Percentiles rank a stretch among this genome's conserved stretches.
phyloP scores from a whole-genome alignment of 129 eudicot species.

The Kitagawia praeruptora region DNA sequence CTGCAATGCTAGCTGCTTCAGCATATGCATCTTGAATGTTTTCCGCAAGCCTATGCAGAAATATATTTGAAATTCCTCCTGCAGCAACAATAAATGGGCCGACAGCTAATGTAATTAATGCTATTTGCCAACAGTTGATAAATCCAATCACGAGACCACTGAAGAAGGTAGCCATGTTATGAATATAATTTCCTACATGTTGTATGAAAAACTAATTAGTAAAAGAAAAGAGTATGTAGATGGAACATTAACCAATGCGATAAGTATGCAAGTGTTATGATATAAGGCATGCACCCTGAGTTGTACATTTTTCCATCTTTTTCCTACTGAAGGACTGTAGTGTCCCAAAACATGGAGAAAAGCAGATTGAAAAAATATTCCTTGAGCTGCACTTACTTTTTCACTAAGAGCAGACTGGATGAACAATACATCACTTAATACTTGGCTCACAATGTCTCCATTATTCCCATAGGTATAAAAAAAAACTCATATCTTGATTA shows the following conservation, averaged over 20 bases:
- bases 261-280: background rate
- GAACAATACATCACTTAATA: conserved; percentile 85
- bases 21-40: conserved; percentile 99
- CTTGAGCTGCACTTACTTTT: conserved; percentile 48
- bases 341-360: no score
- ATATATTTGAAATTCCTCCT: no score
- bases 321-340: background rate
- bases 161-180: conserved; percentile 98
- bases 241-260: background rate
- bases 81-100: no score
- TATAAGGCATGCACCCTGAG: background rate
- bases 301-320: background rate
- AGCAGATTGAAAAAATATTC: background rate
- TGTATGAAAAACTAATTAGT: conserved; percentile 16
- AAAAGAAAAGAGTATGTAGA: conserved; percentile 9
- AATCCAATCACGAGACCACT: conserved; percentile 93
- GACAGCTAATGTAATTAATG: no score
- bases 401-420: conserved; percentile 99
- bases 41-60: no score
- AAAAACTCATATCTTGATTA: conserved; percentile 97
- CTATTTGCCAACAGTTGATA: no score
- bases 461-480: conserved; percentile 94
- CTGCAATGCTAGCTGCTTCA: conserved; percentile 98
- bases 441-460: conserved; percentile 99
- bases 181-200: conserved; percentile 98